Conservation (phyloP, 352 stramenopile species). For the Phytophthora niederhauseri region DNA sequence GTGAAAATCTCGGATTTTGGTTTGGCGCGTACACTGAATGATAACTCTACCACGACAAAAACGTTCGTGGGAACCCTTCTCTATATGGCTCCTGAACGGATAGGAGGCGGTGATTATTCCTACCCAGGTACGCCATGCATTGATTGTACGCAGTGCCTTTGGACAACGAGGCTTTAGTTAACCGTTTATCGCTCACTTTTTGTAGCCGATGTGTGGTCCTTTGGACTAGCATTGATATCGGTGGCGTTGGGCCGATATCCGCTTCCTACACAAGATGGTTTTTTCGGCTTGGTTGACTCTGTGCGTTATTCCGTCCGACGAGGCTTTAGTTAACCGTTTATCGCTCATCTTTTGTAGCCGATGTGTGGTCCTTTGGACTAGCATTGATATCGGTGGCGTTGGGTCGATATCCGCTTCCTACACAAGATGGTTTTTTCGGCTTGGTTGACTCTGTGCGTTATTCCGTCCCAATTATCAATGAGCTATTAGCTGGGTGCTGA, state of each 20-base stretch:
- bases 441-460: constrained; percentile 78
- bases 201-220: constrained; percentile 85
- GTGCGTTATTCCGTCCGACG: constrained; percentile 38
- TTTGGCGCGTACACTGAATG: constrained; percentile 79
- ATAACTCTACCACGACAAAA: constrained; percentile 77
- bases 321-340: constrained; percentile 5
- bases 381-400: constrained; percentile 81
- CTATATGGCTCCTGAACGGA: constrained; percentile 96
- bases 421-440: constrained; percentile 89
- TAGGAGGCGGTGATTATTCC: constrained; percentile 91
- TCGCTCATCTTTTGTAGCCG: constrained; percentile 41
- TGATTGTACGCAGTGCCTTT: neutral
- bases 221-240: constrained; percentile 77
- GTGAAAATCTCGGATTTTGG: constrained; percentile 92
- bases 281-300: constrained; percentile 89
- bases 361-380: constrained; percentile 88
- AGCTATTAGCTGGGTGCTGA: neutral
- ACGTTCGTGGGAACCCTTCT: constrained; percentile 94
- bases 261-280: constrained; percentile 85
- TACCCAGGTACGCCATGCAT: constrained; percentile 58
- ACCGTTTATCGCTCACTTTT: constrained; percentile 9
- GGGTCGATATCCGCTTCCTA: constrained; percentile 84
- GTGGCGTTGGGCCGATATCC: constrained; percentile 88
- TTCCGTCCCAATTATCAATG: neutral
- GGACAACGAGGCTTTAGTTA: constrained; percentile 3